Base-by-base conservation (phyloP, 305 asterid genomes). In the Fraxinus greggii region DNA sequence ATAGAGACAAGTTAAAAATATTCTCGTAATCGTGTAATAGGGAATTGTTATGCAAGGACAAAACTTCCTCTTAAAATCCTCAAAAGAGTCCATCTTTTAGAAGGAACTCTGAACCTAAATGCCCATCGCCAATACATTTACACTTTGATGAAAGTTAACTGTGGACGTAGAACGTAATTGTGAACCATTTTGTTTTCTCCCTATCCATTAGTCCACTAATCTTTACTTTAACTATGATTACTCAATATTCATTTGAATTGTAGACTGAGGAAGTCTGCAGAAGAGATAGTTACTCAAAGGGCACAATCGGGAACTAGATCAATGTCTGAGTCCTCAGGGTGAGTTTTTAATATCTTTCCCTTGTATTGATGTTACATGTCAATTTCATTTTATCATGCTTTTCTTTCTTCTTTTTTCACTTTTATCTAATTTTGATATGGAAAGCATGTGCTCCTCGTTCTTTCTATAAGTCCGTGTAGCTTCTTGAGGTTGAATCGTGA, bases 261-360 rank as follows among this genome's bases (percentile, higher is more conserved):
- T 86, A 94, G 97, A 85, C 81, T 36, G 59, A 89, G 79, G 89
- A 93, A 88, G 88, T 90, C 87, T 76, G 83, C 85, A 15, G 90
- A 91, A 75, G 87, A 87, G 87, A 88, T 40, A 69, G 65, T 69
- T 32, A 78, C 85, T 82, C 93, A 77, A 78, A 93, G 89, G 90
- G 89, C 86, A 85, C 91, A 77, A 83, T 40, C 83, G 0, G 92
- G 87, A 81, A 83, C 85, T 24, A 86, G 86, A 81, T 86, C 95
- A 75, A 89, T 82, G 70, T 85, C 88, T n/a, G 61, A 83, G 69
- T 84, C 91, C 24, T 83, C 89, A 33, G 81, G 91, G 98, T 95
- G 76, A 92, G 89, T 82, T 83, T 80, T 81, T 77, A 3, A 24
- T 75, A 31, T 80, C 80, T 74, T 74, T 54, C 72, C 32, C 73